Conservation (phyloP, 257 asterid species). For the Ophiorrhiza pumila region DNA sequence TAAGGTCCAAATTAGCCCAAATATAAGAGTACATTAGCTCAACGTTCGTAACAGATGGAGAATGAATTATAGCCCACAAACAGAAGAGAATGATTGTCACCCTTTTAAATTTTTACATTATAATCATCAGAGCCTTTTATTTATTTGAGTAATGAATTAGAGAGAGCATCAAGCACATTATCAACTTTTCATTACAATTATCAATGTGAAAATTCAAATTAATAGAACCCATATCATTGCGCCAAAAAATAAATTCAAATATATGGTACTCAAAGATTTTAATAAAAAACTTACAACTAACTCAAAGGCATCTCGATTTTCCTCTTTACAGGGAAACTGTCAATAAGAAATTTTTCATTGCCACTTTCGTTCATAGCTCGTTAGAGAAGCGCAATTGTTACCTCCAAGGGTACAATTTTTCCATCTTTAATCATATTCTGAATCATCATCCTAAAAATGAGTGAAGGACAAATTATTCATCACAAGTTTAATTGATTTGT, state of each 20-base stretch:
- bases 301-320: slow-evolving; percentile 89
- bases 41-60: slow-evolving; percentile 5
- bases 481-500: neutral
- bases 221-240: no score
- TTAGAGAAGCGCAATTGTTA: slow-evolving; percentile 74
- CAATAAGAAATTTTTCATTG: slow-evolving; percentile 89
- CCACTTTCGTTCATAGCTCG: slow-evolving; percentile 65
- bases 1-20: slow-evolving; percentile 11
- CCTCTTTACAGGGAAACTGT: slow-evolving; percentile 95
- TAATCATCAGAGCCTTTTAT: slow-evolving; percentile 24
- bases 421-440: slow-evolving; percentile 84
- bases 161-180: no score
- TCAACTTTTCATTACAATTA: no score
- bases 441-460: slow-evolving; percentile 64
- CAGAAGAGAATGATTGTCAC: slow-evolving; percentile 11
- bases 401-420: slow-evolving; percentile 86
- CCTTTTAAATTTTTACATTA: slow-evolving; percentile 20
- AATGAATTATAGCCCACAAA: slow-evolving; percentile 18
- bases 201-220: no score
- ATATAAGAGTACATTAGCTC: slow-evolving; percentile 2
- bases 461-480: neutral
- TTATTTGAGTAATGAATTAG: slow-evolving; percentile 27
- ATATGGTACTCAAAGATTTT: no score
- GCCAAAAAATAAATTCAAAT: no score
- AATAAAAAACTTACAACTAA: slow-evolving; percentile 47